Evolutionary conservation across 345 rosid species (phyloP), one percentile per base, ranked within the genome.

Genomic region (Gossypium raimondii): DNA sequence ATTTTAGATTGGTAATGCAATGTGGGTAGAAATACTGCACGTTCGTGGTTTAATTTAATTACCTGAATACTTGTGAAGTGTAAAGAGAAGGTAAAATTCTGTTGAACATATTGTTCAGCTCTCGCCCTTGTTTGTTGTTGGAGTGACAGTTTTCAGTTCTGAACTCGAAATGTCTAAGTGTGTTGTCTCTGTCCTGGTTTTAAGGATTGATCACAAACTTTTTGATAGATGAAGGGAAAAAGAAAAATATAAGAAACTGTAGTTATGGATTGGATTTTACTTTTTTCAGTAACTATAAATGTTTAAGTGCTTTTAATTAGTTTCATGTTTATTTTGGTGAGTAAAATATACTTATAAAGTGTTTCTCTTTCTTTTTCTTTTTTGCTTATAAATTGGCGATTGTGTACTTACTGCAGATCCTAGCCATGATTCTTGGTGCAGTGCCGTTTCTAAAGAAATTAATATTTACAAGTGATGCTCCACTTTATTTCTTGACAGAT

Each of bases 401-500:
- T 4, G 9, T 55, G 1, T 75, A 62, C 68, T 56, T 76, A 11
- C 64, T 78, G 81, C 88, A 96, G 99, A 88, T 96, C 41, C 83
- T 96, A 77, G 97, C 99, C 53, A 93, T 96, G 89, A 78, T 78
- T 70, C 88, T 96, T 55, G 99, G 98, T 65, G 84, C 85, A 43
- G 79, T 89, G 55, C 98, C 98, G 17, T 80, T 86, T 75, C 82
- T 93, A 18, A 93, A 93, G 87, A 80, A 73, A 75, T 81, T 96
- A 82, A 90, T 96, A 70, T 96, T 96, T 82, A 87, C 97, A 80
- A 55, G 70, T 55, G 95, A 93, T 81, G 91, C 97, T 69, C 99
- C 98, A 27, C 88, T 96, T 73, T 96, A 79, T 90, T 96, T 96
- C 88, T 92, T 96, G 81, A 92, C 99, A 9, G 97, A 96, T 81